phyloP scores from a whole-genome alignment of 768 basidiomycete genomes.

The Tricholomella constricta region DNA sequence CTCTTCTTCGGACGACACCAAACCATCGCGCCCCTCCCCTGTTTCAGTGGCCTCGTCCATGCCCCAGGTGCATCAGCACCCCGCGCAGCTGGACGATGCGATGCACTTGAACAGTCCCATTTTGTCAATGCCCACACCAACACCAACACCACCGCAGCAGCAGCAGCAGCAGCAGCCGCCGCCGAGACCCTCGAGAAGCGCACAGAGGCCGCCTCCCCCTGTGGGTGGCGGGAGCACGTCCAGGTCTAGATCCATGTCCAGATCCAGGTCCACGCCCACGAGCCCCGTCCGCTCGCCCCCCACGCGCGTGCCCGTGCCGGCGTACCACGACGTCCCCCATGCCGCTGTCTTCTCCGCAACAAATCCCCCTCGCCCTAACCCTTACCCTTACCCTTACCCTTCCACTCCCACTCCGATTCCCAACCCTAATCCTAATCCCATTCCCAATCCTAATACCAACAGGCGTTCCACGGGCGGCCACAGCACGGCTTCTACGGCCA shows the following conservation, averaged over 20 bases:
- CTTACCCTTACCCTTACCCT: no score
- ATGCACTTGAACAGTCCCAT: neutral
- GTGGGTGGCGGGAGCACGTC: neutral
- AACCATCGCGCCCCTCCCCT: constrained; percentile 17
- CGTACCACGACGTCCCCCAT: neutral
- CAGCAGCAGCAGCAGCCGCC: constrained; percentile 22
- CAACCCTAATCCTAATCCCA: no score
- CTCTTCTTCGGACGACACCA: constrained; percentile 12
- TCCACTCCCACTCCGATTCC: neutral
- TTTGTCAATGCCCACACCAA: no score
- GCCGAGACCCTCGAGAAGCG: constrained; percentile 29
- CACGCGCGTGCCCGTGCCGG: neutral
- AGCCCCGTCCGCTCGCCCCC: constrained; percentile 2
- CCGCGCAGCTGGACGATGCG: neutral
- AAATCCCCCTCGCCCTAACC: no score
- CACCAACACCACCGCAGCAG: no score
- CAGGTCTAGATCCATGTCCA: no score
- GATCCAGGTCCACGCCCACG: constrained; percentile 4
- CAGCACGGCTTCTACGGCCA: constrained; percentile 24
- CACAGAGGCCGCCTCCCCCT: constrained; percentile 14
- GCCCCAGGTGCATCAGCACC: neutral
- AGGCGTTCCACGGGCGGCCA: constrained; percentile 24
- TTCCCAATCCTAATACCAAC: constrained; percentile 3
- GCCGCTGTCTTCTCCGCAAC: neutral
- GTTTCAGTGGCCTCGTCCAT: constrained; percentile 10